Percentiles rank a stretch among this genome's conserved stretches.
These are phyloP conservation scores for Fomes fomentarius DNA, from an alignment of 1,284 basidiomycete genomes.

Conservation along the genomic window DNA sequence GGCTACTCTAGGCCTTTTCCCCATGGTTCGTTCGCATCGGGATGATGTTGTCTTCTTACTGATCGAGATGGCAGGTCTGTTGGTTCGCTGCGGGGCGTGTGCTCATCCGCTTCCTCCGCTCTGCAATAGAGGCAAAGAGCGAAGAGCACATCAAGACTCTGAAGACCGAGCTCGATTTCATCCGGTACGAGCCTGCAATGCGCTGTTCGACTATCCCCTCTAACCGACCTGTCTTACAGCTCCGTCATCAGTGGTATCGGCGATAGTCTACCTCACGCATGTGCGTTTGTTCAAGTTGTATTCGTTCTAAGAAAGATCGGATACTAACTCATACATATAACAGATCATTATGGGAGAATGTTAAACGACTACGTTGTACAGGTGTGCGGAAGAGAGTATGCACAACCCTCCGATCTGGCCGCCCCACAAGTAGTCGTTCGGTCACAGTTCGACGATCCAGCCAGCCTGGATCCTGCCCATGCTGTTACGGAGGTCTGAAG, in stretches of 20 bases:
- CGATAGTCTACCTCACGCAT: conserved; percentile 64
- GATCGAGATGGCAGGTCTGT: conserved; percentile 65
- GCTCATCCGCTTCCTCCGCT: conserved; percentile 63
- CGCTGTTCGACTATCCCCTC: too few relatives aligned
- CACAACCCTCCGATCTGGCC: conserved; percentile 8
- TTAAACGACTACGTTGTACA: conserved; percentile 48
- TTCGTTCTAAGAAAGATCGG: not conserved
- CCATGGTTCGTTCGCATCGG: conserved; percentile 44
- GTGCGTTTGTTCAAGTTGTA: conserved; percentile 33
- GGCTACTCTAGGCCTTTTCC: conserved; percentile 63
- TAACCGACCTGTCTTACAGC: conserved; percentile 43
- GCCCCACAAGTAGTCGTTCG: not conserved
- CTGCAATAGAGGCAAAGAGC: conserved; percentile 55
- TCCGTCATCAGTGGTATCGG: conserved; percentile 63
- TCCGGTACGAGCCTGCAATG: too few relatives aligned
- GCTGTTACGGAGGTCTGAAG: too few relatives aligned
- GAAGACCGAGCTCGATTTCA: conserved; percentile 63
- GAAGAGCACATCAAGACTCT: conserved; percentile 57
- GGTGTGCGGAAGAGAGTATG: conserved; percentile 34
- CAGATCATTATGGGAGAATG: conserved; percentile 66
- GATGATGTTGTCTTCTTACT: not conserved
- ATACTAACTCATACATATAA: not conserved
- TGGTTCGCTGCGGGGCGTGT: conserved; percentile 72
- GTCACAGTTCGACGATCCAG: too few relatives aligned
- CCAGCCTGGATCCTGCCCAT: too few relatives aligned